Conservation (phyloP, 2,329 filamentous ascomycete genomes). For the Nigrospora oryzae region DNA sequence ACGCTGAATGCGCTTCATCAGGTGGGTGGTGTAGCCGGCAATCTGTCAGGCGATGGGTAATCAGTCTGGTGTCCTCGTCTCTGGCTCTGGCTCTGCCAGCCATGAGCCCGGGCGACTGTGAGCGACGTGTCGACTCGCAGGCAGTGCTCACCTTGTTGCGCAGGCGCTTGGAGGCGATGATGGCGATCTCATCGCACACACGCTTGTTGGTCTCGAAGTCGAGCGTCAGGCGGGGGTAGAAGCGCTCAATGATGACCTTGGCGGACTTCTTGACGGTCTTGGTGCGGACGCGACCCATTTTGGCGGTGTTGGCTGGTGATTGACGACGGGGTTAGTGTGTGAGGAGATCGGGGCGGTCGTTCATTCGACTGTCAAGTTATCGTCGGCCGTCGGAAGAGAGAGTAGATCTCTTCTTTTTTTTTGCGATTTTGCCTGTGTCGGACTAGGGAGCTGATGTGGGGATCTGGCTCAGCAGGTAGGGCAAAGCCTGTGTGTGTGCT, state of each 20-base stretch:
- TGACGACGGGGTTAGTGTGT: slow-evolving; percentile 19
- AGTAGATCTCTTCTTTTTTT: no score
- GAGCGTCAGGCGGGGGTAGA: slow-evolving; percentile 95
- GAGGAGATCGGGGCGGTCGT: slow-evolving; percentile 11
- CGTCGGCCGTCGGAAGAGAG: no score
- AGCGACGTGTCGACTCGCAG: neutral
- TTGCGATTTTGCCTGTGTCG: no score
- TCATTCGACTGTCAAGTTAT: no score
- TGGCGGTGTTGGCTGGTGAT: slow-evolving; percentile 39
- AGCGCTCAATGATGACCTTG: slow-evolving; percentile 99
- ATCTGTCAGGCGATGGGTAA: slow-evolving; percentile 45
- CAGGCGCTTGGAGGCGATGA: slow-evolving; percentile 97
- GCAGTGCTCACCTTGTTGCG: slow-evolving; percentile 79
- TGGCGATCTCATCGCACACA: slow-evolving; percentile 99
- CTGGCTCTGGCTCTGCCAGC: no score
- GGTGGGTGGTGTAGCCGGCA: slow-evolving; percentile 95
- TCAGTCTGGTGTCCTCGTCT: neutral
- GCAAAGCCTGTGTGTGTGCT: no score
- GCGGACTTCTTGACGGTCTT: slow-evolving; percentile 71
- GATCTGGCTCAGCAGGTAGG: no score
- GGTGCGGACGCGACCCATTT: slow-evolving; percentile 63
- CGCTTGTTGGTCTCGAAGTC: slow-evolving; percentile 99
- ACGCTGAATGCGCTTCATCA: slow-evolving; percentile 99
- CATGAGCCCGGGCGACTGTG: no score
- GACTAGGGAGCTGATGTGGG: no score